These are phyloP conservation scores for Gonium pectorale DNA, from an alignment of 139 green algal genomes.

Conservation along the genomic window DNA sequence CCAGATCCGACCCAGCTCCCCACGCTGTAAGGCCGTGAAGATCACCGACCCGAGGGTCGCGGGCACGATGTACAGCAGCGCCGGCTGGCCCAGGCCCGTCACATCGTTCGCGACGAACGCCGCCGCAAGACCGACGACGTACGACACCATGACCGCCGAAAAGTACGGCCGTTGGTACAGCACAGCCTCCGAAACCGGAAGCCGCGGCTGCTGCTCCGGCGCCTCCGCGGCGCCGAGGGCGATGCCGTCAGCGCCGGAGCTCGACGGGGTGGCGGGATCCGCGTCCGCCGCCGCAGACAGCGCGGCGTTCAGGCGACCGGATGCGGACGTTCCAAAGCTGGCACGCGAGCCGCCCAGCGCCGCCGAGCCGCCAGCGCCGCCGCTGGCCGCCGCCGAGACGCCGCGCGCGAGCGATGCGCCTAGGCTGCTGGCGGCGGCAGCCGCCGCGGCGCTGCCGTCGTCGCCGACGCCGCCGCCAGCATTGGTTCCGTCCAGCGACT, in stretches of 20 bases:
- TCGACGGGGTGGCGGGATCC: neutral
- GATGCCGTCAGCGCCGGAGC: neutral
- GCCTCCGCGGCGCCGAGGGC: neutral
- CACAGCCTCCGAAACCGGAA: slow-evolving; percentile 68
- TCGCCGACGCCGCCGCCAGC: neutral
- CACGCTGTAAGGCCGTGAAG: slow-evolving; percentile 52
- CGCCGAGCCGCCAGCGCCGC: slow-evolving; percentile 9
- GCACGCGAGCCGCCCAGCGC: neutral
- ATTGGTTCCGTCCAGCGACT: slow-evolving; percentile 15
- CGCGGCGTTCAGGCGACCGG: too few relatives aligned
- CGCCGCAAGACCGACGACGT: slow-evolving; percentile 77
- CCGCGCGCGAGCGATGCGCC: neutral
- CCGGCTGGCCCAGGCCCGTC: slow-evolving; percentile 86
- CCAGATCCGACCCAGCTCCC: slow-evolving; percentile 70
- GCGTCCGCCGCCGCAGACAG: too few relatives aligned
- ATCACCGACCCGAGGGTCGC: slow-evolving; percentile 52
- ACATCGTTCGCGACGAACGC: slow-evolving; percentile 89
- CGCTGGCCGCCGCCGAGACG: slow-evolving; percentile 16
- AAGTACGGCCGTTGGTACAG: slow-evolving; percentile 86
- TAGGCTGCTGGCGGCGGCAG: slow-evolving; percentile 11
- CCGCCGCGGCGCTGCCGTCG: slow-evolving; percentile 1
- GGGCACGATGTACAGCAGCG: slow-evolving; percentile 81
- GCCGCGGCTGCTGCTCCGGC: neutral
- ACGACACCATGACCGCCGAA: slow-evolving; percentile 70
- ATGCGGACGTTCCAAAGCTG: slow-evolving; percentile 45